These are phyloP conservation scores for Blyttiomyces sp. DNA, from an alignment of 371 early-diverging fungal species.

Conservation along the genomic window DNA sequence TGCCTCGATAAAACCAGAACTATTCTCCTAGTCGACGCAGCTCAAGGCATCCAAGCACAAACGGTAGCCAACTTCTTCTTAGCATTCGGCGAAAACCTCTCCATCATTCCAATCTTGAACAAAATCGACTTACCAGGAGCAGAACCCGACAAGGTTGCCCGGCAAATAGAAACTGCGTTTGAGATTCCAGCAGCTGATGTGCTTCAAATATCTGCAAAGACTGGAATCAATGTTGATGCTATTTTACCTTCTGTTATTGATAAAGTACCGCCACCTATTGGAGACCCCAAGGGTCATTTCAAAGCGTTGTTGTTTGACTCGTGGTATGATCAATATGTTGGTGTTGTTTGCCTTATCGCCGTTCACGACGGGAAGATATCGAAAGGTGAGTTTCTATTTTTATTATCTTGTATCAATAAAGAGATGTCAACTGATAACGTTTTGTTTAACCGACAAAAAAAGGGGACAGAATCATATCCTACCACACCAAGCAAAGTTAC, in stretches of 20 bases:
- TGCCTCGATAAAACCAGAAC: conserved; percentile 29
- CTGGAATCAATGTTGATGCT: conserved; percentile 72
- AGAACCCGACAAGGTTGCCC: conserved; percentile 69
- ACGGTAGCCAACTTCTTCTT: conserved; percentile 95
- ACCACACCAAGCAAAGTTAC: conserved; percentile 71
- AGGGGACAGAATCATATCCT: conserved; percentile 83
- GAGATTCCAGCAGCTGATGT: conserved; percentile 68
- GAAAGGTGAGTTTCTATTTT: conserved; percentile 52
- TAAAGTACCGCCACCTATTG: conserved; percentile 66
- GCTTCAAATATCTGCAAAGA: conserved; percentile 82
- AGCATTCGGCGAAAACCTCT: conserved; percentile 84
- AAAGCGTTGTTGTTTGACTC: conserved; percentile 89
- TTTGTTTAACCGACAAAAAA: too few relatives aligned
- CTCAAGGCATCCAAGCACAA: conserved; percentile 91
- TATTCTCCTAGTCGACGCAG: conserved; percentile 83
- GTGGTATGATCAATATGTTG: conserved; percentile 94
- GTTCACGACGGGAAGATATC: conserved; percentile 79
- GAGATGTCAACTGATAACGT: too few relatives aligned
- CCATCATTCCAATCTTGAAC: conserved; percentile 89
- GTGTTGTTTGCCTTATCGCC: conserved; percentile 90
- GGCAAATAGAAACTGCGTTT: conserved; percentile 84
- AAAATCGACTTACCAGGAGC: conserved; percentile 92
- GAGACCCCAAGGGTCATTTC: conserved; percentile 63
- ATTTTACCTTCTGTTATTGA: conserved; percentile 79
- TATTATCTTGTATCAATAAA: neutral